Evolutionary conservation across 257 asterid genomes (phyloP), one percentile per base, ranked within the genome.

Genomic region (Leonotis leonurus): DNA sequence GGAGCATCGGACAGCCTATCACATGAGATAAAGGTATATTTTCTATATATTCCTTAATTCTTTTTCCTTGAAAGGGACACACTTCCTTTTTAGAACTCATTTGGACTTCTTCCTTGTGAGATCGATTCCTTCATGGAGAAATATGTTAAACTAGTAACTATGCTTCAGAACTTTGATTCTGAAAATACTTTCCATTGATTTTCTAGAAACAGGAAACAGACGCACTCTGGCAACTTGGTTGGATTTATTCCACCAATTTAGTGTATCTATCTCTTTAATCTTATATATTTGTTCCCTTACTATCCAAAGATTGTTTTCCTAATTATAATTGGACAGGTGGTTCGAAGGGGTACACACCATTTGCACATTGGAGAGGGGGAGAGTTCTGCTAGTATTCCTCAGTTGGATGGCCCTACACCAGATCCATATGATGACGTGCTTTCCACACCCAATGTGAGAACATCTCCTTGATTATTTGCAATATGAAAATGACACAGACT

Each of bases 401-500:
- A 90, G 77, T 67, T 72, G 36, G 97, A 90, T 64, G 97, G 97
- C 21, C 97, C 96, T 43, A 77, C 76, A n/a, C 88, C 95, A 30
- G 95, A 83, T 81, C 87, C 95, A 36, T 87, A 87, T 44, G 96
- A 87, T 74, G 96, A 90, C 8, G 79, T 56, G 46, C 95, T 85
- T 27, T 81, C 97, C 26, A 87, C 97, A 8, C 97, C 96, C 39
- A 90, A 85, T 72, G 97, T 89, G 71, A 77, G 89, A 59, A 71
- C 49, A 51, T 64, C 65, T 56, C 39, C 70, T 62, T 56, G 14
- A 22, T 16, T 32, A 32, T 62, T 37, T 52, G 56, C 46, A 26
- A 48, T 55, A 20, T 30, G 52, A 57, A 39, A 49, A 52, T 35
- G 2, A n/a, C 22, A 1, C 60, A 3, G 36, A 30, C 36, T 30